phyloP scores from a whole-genome alignment of 2,329 filamentous ascomycete genomes.

The Coniella vitis region DNA sequence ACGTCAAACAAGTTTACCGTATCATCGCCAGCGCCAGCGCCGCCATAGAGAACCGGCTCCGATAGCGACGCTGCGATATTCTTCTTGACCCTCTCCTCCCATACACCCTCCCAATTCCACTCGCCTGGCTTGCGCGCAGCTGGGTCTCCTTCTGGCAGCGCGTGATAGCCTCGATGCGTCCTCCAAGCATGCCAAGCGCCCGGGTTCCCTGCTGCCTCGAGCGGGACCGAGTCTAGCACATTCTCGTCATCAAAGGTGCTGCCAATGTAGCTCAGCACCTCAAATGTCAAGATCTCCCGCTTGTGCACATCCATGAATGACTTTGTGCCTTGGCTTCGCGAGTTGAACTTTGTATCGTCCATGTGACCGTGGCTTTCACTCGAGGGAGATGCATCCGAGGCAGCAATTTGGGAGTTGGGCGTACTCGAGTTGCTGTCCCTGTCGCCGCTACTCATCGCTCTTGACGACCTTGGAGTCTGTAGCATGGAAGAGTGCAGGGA shows the following conservation, averaged over 20 bases:
- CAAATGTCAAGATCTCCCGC: constrained; percentile 49
- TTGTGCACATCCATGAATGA: constrained; percentile 36
- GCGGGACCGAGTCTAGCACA: constrained; percentile 70
- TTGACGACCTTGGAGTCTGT: constrained; percentile 20
- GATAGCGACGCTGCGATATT: constrained; percentile 71
- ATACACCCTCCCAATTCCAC: constrained; percentile 98
- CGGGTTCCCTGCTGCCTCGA: constrained; percentile 79
- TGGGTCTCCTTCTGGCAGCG: constrained; percentile 18
- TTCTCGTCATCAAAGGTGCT: constrained; percentile 72
- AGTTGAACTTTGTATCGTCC: neutral
- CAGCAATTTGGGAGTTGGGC: constrained; percentile 25
- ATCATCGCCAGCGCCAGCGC: constrained; percentile 56
- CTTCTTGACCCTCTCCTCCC: constrained; percentile 81
- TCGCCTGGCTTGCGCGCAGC: constrained; percentile 60
- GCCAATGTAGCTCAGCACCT: constrained; percentile 73
- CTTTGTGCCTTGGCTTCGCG: constrained; percentile 18
- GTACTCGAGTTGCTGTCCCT: constrained; percentile 23
- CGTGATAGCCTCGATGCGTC: constrained; percentile 44
- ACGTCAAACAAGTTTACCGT: constrained; percentile 48
- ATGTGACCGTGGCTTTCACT: constrained; percentile 12
- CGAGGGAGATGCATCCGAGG: constrained; percentile 21
- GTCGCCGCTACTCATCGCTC: constrained; percentile 15
- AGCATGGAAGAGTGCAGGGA: constrained; percentile 26
- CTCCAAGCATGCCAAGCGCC: constrained; percentile 94
- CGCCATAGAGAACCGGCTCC: constrained; percentile 72